Base-by-base conservation (phyloP, 2,329 filamentous ascomycete species). In the Pyrenochaeta sp. region DNA sequence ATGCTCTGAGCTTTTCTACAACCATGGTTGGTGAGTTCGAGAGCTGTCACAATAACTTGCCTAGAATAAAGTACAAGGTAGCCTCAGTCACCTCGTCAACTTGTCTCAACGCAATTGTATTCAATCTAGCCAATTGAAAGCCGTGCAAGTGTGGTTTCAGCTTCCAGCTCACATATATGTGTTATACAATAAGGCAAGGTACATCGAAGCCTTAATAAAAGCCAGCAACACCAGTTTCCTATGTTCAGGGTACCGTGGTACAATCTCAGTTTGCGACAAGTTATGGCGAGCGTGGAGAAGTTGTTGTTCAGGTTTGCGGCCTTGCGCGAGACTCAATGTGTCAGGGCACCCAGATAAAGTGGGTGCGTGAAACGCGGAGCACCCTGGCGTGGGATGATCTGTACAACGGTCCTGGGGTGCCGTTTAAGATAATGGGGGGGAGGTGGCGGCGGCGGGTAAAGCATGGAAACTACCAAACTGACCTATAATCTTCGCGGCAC, bases 11-110 rank as follows among this genome's bases (percentile, higher is more conserved):
- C 46, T 36, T 48, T 47, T 34, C 34, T 12, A 39, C 19, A 45
- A 42, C 50, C 54, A 48, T 60, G 58, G 46, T 44, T 54, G 53
- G 58, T 46, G 57, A 51, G 39, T 54, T 58, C 47, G 32, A 52
- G 42, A 47, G 42, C 27, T 34, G 58, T 51, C 54, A 42, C 50
- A 46, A 54, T 54, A 48, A 43, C 28, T 24, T 40, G 37, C 40
- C 45, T 36, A 32, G 46, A 24, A 22, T 15, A 25, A 47, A 32
- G 40, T 46, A 46, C 39, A 25, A 50, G 52, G 54, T 50, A 34
- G 30, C 34, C 39, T 50, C 39, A 37, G 22, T 25, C n/a, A n/a
- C 39, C 7, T 9, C n/a, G 9, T 22, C 22, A 25, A 43, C 24
- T 27, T 25, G 40, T 9, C 19, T 15, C 22, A 25, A 10, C 40